These are phyloP conservation scores for Solanum chmielewskii DNA, from an alignment of 257 asterid species.

Conservation along the genomic window DNA sequence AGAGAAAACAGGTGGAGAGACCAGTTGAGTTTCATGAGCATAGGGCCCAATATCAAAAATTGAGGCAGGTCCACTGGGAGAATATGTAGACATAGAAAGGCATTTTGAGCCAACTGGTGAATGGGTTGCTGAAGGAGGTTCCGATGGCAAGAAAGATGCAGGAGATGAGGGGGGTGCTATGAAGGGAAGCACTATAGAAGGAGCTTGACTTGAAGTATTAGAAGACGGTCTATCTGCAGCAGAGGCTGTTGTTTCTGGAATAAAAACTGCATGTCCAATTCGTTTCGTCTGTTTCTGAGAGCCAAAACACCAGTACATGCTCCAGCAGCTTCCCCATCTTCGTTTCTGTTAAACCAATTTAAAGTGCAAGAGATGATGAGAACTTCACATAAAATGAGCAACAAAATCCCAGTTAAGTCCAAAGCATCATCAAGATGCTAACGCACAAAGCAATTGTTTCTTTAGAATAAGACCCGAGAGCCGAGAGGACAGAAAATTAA, in stretches of 20 bases:
- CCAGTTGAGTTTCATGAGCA: slow-evolving; percentile 84
- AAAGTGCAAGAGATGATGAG: neutral
- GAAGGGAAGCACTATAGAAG: slow-evolving; percentile 58
- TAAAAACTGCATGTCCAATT: slow-evolving; percentile 64
- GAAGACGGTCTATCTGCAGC: slow-evolving; percentile 27
- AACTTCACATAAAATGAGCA: neutral
- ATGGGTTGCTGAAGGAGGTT: slow-evolving; percentile 66
- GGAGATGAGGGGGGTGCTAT: slow-evolving; percentile 96
- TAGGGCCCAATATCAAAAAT: slow-evolving; percentile 92
- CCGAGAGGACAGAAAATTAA: neutral
- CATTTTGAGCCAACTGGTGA: slow-evolving; percentile 65
- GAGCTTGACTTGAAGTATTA: slow-evolving; percentile 34
- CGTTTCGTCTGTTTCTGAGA: slow-evolving; percentile 48
- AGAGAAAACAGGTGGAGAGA: slow-evolving; percentile 90
- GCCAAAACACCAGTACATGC: slow-evolving; percentile 79
- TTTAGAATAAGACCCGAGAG: neutral
- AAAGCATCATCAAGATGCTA: neutral
- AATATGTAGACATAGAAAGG: slow-evolving; percentile 55
- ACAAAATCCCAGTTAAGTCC: neutral
- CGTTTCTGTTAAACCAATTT: slow-evolving; percentile 43
- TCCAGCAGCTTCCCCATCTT: slow-evolving; percentile 78
- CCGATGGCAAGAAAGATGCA: slow-evolving; percentile 79
- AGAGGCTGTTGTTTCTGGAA: slow-evolving; percentile 42
- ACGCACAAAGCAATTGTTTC: neutral
- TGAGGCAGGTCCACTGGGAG: slow-evolving; percentile 77